Base-by-base conservation (phyloP, 2,329 filamentous ascomycete species). In the Salinomyces thailandicus region DNA sequence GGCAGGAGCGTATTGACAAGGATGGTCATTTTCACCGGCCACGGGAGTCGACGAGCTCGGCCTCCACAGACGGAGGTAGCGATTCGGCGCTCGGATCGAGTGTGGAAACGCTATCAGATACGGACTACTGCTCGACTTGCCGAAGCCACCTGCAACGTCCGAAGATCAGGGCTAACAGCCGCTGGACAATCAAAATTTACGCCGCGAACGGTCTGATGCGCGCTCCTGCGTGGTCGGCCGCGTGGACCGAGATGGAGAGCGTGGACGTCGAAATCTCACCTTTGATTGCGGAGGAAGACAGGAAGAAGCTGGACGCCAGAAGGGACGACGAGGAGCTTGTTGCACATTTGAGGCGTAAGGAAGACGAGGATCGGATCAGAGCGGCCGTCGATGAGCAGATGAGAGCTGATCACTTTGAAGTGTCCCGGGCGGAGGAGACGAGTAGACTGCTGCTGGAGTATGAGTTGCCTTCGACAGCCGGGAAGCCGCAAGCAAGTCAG, bases 241-340 rank as follows among this genome's bases (percentile, higher is more conserved):
- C 85, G 40, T 98, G 89, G 89, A 82, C 77, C 49, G 89, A 96
- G 61, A 98, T 98, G 91, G 91, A 98, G 62, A 75, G 89, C n/a
- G 85, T 96, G 0, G 91, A 98, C 54, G 84, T 93, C 1, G 89
- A 96, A 60, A 75, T 98, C 35, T 7, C n/a, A 2, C 82, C 91
- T 3, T 73, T 79, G 52, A 71, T 86, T 8, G 73, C 77, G 13
- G 58, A 72, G 0, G 61, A 67, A 1, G 54, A 80, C 9, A 69
- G 77, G 36, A 69, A 71, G 13, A 74, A 77, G 46, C 62, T 86
- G 14, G 73, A 77, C 35, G 49, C 44, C n/a, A 53, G 49, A 40
- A 63, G 62, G n/a, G 42, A 58, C 7, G 59, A 68, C 20, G 65
- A 70, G 33, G 61, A 66, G 37, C 42, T 46, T 33, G 43, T 47